Evolutionary conservation across 2,329 filamentous ascomycete species (phyloP).

Genomic region (Cephalotrichum gorgonifer): DNA sequence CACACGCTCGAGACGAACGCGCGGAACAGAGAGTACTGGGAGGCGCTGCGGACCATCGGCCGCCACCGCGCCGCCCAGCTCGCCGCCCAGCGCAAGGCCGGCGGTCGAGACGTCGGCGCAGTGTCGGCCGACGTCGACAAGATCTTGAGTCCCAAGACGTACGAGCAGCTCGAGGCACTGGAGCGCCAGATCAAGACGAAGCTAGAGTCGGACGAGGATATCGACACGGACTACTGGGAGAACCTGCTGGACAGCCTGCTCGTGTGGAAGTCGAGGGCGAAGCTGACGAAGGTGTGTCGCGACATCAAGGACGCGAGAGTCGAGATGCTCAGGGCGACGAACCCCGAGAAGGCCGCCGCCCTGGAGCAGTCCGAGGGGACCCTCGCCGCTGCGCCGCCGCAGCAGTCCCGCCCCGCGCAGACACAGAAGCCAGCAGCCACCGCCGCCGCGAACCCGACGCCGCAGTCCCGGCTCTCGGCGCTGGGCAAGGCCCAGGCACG

Average conservation of each 20-base stretch:
- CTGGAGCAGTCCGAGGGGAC: constrained; percentile 10
- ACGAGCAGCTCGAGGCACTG: constrained; percentile 75
- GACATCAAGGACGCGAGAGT: constrained; percentile 62
- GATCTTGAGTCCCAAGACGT: constrained; percentile 73
- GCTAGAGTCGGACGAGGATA: constrained; percentile 72
- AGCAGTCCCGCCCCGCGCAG: constrained; percentile 30
- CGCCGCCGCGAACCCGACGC: not conserved
- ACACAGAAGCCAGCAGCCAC: not conserved
- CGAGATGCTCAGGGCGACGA: constrained; percentile 53
- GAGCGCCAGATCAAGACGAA: constrained; percentile 83
- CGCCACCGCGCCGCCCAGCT: constrained; percentile 61
- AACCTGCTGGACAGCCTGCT: constrained; percentile 75
- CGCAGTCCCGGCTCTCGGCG: not conserved
- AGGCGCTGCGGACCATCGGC: constrained; percentile 77
- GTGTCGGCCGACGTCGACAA: constrained; percentile 83
- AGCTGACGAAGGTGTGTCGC: constrained; percentile 67
- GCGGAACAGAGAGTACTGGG: constrained; percentile 83
- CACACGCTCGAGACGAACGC: constrained; percentile 67
- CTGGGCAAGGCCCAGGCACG: not conserved
- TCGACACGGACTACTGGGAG: constrained; percentile 97
- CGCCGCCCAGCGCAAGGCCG: constrained; percentile 50
- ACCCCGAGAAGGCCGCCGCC: constrained; percentile 51
- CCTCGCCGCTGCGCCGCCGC: constrained; percentile 43
- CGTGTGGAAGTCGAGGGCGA: constrained; percentile 87
- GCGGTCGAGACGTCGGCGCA: constrained; percentile 60